phyloP scores from a whole-genome alignment of 805 yeast genomes.

The Wickerhamiella siamensis region DNA sequence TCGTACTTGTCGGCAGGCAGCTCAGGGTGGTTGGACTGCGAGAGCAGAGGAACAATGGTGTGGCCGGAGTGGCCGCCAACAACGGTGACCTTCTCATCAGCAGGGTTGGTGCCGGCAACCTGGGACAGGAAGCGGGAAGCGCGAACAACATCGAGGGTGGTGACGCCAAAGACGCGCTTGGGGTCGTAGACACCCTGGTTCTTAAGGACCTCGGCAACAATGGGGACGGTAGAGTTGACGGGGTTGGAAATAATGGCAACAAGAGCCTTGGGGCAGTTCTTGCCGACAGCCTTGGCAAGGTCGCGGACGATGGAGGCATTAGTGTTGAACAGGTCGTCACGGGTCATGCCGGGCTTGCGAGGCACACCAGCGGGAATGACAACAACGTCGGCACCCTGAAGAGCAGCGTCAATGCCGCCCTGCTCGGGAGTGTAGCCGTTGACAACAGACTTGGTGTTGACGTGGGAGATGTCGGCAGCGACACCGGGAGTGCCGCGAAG shows the following conservation, averaged over 20 bases:
- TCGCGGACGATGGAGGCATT: conserved; percentile 69
- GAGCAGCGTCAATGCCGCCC: conserved; percentile 51
- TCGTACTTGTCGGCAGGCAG: conserved; percentile 27
- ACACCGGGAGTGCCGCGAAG: conserved; percentile 78
- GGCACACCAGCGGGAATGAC: conserved; percentile 89
- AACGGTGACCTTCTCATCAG: conserved; percentile 48
- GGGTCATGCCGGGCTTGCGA: conserved; percentile 89
- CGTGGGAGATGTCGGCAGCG: conserved; percentile 76
- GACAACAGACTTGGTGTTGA: conserved; percentile 51
- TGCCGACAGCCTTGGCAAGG: conserved; percentile 63
- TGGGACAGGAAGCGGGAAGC: conserved; percentile 69
- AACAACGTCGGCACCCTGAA: conserved; percentile 69
- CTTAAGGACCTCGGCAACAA: conserved; percentile 67
- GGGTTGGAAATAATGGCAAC: conserved; percentile 83
- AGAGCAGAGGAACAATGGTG: conserved; percentile 77
- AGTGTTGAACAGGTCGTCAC: conserved; percentile 76
- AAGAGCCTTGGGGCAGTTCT: conserved; percentile 55
- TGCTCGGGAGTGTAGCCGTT: conserved; percentile 46
- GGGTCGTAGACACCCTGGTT: conserved; percentile 56
- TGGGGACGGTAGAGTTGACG: conserved; percentile 84
- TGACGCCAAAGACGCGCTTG: conserved; percentile 67
- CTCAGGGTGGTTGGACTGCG: conserved; percentile 27
- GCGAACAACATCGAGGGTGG: conserved; percentile 76
- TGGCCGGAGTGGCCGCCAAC: conserved; percentile 94
- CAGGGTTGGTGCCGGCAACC: conserved; percentile 33